Evolutionary conservation across 2,329 filamentous ascomycete genomes (phyloP).

Genomic region (Paecilomyces sp.): DNA sequence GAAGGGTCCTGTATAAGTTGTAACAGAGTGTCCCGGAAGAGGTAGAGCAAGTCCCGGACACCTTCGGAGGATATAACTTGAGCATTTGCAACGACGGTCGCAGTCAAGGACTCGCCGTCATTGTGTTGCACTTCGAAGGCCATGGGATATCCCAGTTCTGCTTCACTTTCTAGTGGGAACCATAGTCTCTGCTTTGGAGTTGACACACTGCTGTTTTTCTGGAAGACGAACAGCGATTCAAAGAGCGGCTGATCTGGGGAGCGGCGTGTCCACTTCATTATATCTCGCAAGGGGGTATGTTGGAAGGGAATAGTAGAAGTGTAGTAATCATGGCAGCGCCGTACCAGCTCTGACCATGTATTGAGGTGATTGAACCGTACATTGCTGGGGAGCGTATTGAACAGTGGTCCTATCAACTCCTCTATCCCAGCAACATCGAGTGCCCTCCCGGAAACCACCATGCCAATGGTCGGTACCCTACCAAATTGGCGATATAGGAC

Average conservation of each 20-base stretch:
- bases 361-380: conserved; percentile 37
- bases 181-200: conserved; percentile 42
- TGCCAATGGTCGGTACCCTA: conserved; percentile 54
- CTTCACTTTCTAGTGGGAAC: conserved; percentile 43
- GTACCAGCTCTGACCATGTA: conserved; percentile 56
- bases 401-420: conserved; percentile 68
- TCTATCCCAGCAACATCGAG: conserved; percentile 60
- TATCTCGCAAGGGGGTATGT: conserved; percentile 68
- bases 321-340: conserved; percentile 64
- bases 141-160: conserved; percentile 62
- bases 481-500: conserved; percentile 50
- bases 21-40: conserved; percentile 35
- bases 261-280: conserved; percentile 68
- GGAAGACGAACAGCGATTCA: conserved; percentile 76
- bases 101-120: conserved; percentile 39
- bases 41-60: conserved; percentile 33
- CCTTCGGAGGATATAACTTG: conserved; percentile 29
- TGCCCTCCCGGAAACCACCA: conserved; percentile 71
- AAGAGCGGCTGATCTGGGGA: conserved; percentile 57
- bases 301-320: conserved; percentile 63
- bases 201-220: conserved; percentile 40
- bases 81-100: conserved; percentile 56
- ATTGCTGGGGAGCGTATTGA: conserved; percentile 79
- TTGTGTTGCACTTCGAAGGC: conserved; percentile 65
- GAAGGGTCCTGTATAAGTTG: conserved; percentile 26